Base-by-base conservation (phyloP, 2,329 filamentous ascomycete genomes). In the Ceratocystis huliohia region DNA sequence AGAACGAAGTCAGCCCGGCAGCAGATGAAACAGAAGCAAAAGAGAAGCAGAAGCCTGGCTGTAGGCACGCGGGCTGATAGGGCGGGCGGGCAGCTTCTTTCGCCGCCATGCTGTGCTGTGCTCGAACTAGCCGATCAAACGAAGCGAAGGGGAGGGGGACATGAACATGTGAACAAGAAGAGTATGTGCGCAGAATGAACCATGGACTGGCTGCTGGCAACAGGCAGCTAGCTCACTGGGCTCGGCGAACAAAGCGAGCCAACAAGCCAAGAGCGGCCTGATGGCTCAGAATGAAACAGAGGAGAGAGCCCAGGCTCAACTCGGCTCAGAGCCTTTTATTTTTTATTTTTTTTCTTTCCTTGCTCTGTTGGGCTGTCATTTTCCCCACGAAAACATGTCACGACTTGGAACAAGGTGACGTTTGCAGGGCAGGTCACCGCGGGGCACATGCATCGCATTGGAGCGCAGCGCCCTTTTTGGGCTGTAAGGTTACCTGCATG, bases 321-420 rank as follows among this genome's bases (percentile, higher is more conserved):
- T n/a, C 17, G 20, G 22, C n/a, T 4, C 20, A 20, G 48, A 15
- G 48, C 2, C n/a, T 5, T 50, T 13, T 25, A 10, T 5, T 50
- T 25, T 50, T 50, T 20, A 4, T 50, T 50, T 48, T 56, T 56
- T 56, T 56, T 22, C 8, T 28, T 33, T 41, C 37, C 37, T 10
- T 30, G 17, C 22, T 22, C 15, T 13, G 25, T 17, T 33, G 30
- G 6, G 30, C 48, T 25, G n/a, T 25, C 22, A n/a, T 25, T 50
- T 30, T 57, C 53, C 53, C 53, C 53, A 30, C 22, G 53, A 57
- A 57, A 33, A 33, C 17, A 57, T n/a, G 53, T 57, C 53, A 57
- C 53, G 28, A 30, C 15, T 30, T 57, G 53, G 53, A 30, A 57
- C 22, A n/a, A 41, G 37, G 53, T 13, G 22, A 57, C 28, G 53